Conservation (phyloP, 208 protist genomes). For the Porcisia hertigi region DNA sequence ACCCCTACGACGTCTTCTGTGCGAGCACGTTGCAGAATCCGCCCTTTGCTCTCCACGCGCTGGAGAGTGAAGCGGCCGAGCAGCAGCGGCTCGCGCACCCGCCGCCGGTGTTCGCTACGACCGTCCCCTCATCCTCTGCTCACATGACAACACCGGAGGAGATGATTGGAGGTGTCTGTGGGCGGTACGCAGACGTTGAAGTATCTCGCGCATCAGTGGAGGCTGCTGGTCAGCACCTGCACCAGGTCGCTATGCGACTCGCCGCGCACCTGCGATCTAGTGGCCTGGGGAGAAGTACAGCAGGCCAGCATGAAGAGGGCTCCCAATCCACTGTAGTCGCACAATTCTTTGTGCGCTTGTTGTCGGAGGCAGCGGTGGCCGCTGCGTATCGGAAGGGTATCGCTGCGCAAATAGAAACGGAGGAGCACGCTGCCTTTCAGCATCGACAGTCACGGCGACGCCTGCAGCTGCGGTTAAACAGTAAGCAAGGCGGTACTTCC, state of each 20-base stretch:
- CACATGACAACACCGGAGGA: not conserved
- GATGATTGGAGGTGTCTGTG: conserved; percentile 7
- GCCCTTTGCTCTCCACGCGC: conserved; percentile 33
- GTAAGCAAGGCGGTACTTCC: no score
- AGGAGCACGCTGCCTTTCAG: conserved; percentile 31
- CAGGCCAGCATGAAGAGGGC: not conserved
- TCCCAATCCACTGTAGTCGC: conserved; percentile 5
- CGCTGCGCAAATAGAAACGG: conserved; percentile 22
- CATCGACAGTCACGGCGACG: conserved; percentile 12
- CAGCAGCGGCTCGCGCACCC: conserved; percentile 15
- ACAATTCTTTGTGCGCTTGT: conserved; percentile 22
- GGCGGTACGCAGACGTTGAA: conserved; percentile 18
- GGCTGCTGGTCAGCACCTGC: conserved; percentile 15
- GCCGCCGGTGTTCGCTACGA: conserved; percentile 9
- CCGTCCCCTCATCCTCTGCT: not conserved
- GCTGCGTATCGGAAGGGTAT: conserved; percentile 50
- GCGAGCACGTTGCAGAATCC: conserved; percentile 40
- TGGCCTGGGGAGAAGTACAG: not conserved
- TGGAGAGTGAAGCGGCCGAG: conserved; percentile 17
- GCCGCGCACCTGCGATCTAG: conserved; percentile 19
- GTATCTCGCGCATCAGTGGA: not conserved
- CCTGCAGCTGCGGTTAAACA: conserved; percentile 9
- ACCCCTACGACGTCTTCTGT: conserved; percentile 67
- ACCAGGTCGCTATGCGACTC: conserved; percentile 11
- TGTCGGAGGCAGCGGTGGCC: conserved; percentile 50